Percentiles rank a stretch among this genome's conserved stretches.
Conservation (phyloP, 352 stramenopile species). For the Globisporangium spinosum region DNA sequence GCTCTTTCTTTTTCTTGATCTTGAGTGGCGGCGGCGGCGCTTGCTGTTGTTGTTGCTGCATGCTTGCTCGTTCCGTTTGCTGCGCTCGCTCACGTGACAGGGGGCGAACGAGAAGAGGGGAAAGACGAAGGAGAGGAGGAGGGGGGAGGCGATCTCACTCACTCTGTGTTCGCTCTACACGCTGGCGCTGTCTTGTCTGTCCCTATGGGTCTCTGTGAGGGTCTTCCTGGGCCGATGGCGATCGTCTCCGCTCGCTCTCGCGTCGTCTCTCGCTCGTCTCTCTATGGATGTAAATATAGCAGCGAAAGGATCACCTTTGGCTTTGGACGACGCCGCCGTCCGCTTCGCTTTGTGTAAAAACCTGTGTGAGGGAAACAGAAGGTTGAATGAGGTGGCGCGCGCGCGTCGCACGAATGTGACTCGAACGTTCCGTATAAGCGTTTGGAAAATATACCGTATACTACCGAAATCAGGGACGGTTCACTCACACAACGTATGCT, state of each 20-base stretch:
- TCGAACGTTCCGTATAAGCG: neutral
- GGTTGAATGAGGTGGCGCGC: neutral
- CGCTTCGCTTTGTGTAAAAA: neutral
- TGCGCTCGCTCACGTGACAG: neutral
- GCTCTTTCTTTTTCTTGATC: slow-evolving; percentile 50
- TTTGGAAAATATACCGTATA: no score
- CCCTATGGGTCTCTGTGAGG: neutral
- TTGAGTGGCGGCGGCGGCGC: slow-evolving; percentile 9
- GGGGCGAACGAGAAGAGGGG: neutral
- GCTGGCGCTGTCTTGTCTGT: slow-evolving; percentile 3
- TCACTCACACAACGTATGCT: no score
- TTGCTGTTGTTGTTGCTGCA: slow-evolving; percentile 7
- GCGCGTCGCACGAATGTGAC: neutral
- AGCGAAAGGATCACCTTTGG: neutral
- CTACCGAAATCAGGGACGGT: no score
- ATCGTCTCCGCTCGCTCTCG: neutral
- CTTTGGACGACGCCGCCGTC: neutral
- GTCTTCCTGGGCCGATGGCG: neutral
- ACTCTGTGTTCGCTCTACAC: neutral
- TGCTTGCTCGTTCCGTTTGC: neutral
- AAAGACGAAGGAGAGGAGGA: neutral
- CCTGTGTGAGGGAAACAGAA: slow-evolving; percentile 1
- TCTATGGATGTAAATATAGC: neutral
- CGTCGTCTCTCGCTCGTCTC: slow-evolving; percentile 1
- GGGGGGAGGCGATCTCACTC: neutral